Percentiles rank a stretch among this genome's conserved stretches.
These are phyloP conservation scores for Sapria himalayana DNA, from an alignment of 345 rosid species.

Conservation along the genomic window DNA sequence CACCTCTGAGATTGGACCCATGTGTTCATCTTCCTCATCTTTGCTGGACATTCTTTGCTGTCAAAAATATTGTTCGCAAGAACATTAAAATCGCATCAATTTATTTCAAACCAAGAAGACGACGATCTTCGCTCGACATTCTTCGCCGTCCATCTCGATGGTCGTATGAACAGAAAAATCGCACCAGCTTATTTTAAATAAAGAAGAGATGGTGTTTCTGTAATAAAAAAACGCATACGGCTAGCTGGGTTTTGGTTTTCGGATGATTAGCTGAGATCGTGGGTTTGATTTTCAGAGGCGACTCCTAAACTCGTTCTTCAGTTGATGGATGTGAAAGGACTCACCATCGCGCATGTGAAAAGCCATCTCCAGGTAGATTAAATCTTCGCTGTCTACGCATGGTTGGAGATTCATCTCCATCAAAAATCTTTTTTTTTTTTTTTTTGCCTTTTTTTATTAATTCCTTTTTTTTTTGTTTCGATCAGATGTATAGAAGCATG, in stretches of 20 bases:
- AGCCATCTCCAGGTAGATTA: conserved; percentile 79
- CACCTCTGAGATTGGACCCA: not conserved
- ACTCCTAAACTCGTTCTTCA: conserved; percentile 95
- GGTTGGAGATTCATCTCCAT: too few relatives aligned
- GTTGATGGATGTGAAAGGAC: conserved; percentile 93
- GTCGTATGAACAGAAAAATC: too few relatives aligned
- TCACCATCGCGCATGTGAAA: conserved; percentile 92
- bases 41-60: too few relatives aligned
- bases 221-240: too few relatives aligned
- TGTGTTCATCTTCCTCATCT: not conserved
- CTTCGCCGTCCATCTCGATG: too few relatives aligned
- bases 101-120: too few relatives aligned
- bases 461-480: not conserved
- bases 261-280: not conserved
- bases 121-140: too few relatives aligned
- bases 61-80: too few relatives aligned
- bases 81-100: too few relatives aligned
- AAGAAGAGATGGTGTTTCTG: too few relatives aligned
- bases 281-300: conserved; percentile 28
- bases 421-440: not conserved
- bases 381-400: too few relatives aligned
- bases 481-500: conserved; percentile 16
- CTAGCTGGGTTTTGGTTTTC: not conserved
- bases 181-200: too few relatives aligned
- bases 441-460: not conserved